Base-by-base conservation (phyloP, 345 rosid genomes). In the Citrus reticulata region DNA sequence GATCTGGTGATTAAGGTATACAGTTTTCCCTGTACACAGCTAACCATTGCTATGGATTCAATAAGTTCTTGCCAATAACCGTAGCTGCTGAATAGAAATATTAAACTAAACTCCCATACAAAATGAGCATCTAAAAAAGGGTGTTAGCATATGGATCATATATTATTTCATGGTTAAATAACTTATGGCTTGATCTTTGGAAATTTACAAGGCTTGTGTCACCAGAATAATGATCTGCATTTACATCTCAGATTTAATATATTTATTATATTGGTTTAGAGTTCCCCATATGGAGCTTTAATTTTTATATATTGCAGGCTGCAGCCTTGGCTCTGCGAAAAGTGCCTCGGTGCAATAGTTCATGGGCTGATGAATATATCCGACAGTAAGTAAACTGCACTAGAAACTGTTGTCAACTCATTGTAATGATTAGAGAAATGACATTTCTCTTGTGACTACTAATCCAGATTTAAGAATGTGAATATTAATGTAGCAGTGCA, bases 1-100 rank as follows among this genome's bases (percentile, higher is more conserved):
- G 98, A 96, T 85, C 98, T 94, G 83, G 98, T 96, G 46, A 95
- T 96, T 78, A 96, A 96, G 98, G 99, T 96, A 90, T 49, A 61
- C 7, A 32, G 37, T 77, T 58, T 62, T 72, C 13, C 24, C 34
- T 64, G 65, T 32, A 39, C 55, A 64, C 74, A 63, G 74, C 39
- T 77, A 68, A 77, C 39, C 20, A 10, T 51, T 19, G n/a, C 51
- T 46, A 46, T 46, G 51, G 51, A 46, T 46, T 11, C 51, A 46
- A 46, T 46, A 46, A 46, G 51, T 46, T 46, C 1, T 46, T 46
- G 51, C 17, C 51, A 46, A 46, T 46, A 46, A 11, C 16, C 17
- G 1, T 46, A 2, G 17, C 51, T 46, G 51, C 51, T 46, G 51
- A 11, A 46, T 46, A 13, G 16, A 3, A 46, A 46, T 16, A 46